Evolutionary conservation across 805 yeast genomes (phyloP), one percentile per base, ranked within the genome.

Genomic region (Candida dendrica): DNA sequence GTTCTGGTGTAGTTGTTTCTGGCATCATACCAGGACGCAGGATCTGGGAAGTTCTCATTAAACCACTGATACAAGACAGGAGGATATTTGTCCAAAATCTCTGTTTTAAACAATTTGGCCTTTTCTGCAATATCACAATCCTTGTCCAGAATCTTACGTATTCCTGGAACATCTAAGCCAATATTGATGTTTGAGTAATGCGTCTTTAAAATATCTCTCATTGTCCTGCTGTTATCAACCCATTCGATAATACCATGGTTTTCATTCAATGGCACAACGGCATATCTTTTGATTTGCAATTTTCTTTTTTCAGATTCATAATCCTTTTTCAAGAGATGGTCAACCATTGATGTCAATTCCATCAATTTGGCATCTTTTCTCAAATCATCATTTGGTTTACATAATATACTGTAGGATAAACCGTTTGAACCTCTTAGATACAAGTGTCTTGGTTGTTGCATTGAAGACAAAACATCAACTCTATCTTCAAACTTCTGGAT

Each of bases 321-420:
- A 53, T 84, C 84, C 16, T 73, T 71, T 17, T 68, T 62, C 42
- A 93, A 66, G 26, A 93, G 58, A 49, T 86, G 75, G 56, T 90
- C 90, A 60, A 93, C 79, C 61, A 89, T 83, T 1, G 87, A 78
- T 0, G 97, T 87, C 52, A 93, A 83, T 52, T 95, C 72, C 84
- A 89, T 84, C 40, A 91, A 77, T 52, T 95, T 84, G 4, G 96
- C 93, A 66, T 95, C 99, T 56, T 95, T 95, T 48, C 98, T 68
- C 16, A 95, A 81, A 64, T 93, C 98, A 61, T 93, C 99, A 47
- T 79, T 75, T 8, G 82, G 79, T 56, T 93, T 93, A 52, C 95
- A 81, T 64, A 93, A 71, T 14, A 93, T 71, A 16, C 82, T 74
- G 57, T 90, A 90, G 1, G 66, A 60, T n/a, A 64, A 63, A 8